phyloP scores from a whole-genome alignment of 768 basidiomycete genomes.

The Suillus weaverae region DNA sequence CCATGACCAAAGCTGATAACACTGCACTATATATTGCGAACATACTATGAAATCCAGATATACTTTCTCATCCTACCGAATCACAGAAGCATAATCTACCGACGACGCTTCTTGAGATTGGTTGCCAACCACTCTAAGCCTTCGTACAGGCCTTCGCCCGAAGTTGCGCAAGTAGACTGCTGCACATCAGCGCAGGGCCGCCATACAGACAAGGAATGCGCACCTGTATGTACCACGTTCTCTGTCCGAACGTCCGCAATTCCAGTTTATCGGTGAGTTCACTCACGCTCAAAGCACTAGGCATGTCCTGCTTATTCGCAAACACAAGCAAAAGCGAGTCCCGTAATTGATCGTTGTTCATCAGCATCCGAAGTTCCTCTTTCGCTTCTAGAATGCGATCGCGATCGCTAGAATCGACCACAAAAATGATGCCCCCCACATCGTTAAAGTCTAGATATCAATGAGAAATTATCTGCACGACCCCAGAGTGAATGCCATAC shows the following conservation, averaged over 20 bases:
- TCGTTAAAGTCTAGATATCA: slow-evolving; percentile 64
- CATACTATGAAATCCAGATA: not conserved
- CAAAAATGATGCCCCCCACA: slow-evolving; percentile 96
- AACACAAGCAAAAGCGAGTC: slow-evolving; percentile 97
- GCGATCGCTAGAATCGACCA: slow-evolving; percentile 94
- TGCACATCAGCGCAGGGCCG: slow-evolving; percentile 1
- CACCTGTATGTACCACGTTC: slow-evolving; percentile 99
- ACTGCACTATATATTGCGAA: not conserved
- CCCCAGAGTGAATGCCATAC: not conserved
- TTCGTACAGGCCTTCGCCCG: slow-evolving; percentile 95
- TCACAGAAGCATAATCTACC: not conserved
- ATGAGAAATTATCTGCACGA: not conserved
- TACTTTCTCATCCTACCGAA: not conserved
- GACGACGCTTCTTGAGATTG: slow-evolving; percentile 86
- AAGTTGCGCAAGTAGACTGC: slow-evolving; percentile 78
- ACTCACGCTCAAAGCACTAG: slow-evolving; percentile 96
- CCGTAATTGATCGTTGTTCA: slow-evolving; percentile 96
- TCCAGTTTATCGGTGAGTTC: slow-evolving; percentile 98
- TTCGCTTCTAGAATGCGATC: slow-evolving; percentile 96
- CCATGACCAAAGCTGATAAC: not conserved
- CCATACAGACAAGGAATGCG: slow-evolving; percentile 21
- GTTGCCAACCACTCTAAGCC: slow-evolving; percentile 96
- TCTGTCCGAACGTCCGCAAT: slow-evolving; percentile 90
- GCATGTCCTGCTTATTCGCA: slow-evolving; percentile 98
- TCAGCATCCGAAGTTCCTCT: slow-evolving; percentile 90